Conservation (phyloP, 2,329 filamentous ascomycete genomes). For the Pseudocercospora fuligena region DNA sequence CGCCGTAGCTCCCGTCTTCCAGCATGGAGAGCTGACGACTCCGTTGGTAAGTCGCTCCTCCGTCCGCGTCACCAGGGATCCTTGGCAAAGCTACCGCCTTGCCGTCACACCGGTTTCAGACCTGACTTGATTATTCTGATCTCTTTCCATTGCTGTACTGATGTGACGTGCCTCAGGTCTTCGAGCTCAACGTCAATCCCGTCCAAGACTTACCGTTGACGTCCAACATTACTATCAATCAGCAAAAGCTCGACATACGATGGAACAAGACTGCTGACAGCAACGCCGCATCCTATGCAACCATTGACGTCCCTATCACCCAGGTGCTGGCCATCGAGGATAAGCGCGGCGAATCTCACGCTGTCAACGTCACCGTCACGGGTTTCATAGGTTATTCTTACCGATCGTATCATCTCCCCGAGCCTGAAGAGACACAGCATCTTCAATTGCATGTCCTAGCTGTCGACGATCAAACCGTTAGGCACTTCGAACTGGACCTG, state of each 20-base stretch:
- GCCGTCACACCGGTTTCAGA: constrained; percentile 17
- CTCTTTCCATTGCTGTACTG: constrained; percentile 36
- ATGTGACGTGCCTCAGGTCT: constrained; percentile 42
- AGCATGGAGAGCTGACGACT: constrained; percentile 48
- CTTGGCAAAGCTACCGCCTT: constrained; percentile 17
- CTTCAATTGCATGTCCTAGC: constrained; percentile 19
- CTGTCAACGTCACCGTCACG: constrained; percentile 22
- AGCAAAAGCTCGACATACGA: constrained; percentile 47
- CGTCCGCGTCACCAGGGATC: constrained; percentile 36
- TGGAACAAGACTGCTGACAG: constrained; percentile 45
- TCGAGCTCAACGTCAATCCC: constrained; percentile 48
- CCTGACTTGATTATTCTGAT: constrained; percentile 8
- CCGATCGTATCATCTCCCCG: constrained; percentile 3
- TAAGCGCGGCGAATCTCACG: constrained; percentile 18
- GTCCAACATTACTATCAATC: constrained; percentile 51
- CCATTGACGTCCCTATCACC: constrained; percentile 33
- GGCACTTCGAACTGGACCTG: constrained; percentile 21
- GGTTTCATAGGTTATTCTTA: constrained; percentile 15
- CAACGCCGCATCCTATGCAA: constrained; percentile 33
- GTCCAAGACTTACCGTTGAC: constrained; percentile 42
- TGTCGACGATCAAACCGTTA: constrained; percentile 12
- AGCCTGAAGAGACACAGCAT: constrained; percentile 18
- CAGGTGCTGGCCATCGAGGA: constrained; percentile 27
- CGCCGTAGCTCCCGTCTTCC: constrained; percentile 35
- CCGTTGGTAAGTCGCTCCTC: constrained; percentile 35